phyloP scores from a whole-genome alignment of 805 yeast genomes.

The Ogataea minuta region DNA sequence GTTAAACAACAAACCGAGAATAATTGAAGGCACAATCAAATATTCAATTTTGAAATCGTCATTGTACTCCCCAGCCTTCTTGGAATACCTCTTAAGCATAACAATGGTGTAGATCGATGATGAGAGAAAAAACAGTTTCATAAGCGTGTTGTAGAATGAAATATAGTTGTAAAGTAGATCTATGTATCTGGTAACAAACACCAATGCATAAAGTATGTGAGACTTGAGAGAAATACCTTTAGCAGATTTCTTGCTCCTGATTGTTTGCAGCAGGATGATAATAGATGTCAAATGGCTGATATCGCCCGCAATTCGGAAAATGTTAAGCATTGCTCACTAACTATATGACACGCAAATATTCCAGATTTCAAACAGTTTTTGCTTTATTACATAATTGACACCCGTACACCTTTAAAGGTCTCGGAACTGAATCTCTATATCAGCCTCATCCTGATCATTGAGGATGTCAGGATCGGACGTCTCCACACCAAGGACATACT shows the following conservation, averaged over 20 bases:
- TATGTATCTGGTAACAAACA: conserved; percentile 70
- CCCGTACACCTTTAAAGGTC: conserved; percentile 16
- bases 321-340: conserved; percentile 35
- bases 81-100: conserved; percentile 62
- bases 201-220: conserved; percentile 73
- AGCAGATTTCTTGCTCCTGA: conserved; percentile 60
- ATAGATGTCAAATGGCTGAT: conserved; percentile 80
- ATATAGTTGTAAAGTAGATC: conserved; percentile 57
- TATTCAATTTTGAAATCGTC: conserved; percentile 74
- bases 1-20: conserved; percentile 61
- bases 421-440: conserved; percentile 21
- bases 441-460: conserved; percentile 22
- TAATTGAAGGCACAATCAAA: conserved; percentile 58
- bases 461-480: conserved; percentile 23
- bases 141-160: conserved; percentile 70
- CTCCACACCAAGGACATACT: conserved; percentile 27
- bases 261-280: conserved; percentile 69
- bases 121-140: conserved; percentile 79
- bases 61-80: conserved; percentile 58
- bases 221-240: conserved; percentile 89
- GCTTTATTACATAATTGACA: too few relatives aligned
- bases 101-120: conserved; percentile 75
- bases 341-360: conserved; percentile 8
- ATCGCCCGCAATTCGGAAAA: conserved; percentile 56
- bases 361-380: neutral